phyloP scores from a whole-genome alignment of 2,329 filamentous ascomycete species.

The Thelonectria olida region DNA sequence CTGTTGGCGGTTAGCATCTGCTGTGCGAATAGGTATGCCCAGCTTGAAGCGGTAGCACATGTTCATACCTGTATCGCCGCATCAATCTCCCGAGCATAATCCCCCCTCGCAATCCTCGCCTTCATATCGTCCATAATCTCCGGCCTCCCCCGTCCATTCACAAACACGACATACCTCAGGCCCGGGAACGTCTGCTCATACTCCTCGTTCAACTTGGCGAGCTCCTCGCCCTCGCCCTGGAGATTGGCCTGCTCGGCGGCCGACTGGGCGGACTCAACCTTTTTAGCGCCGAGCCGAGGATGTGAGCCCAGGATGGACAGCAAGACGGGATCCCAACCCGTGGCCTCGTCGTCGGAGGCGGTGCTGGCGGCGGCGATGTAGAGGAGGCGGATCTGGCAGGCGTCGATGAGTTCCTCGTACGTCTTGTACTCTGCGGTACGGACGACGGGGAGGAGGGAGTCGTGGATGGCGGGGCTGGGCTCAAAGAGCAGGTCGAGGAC shows the following conservation, averaged over 20 bases:
- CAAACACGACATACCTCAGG: conserved; percentile 89
- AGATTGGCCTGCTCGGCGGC: conserved; percentile 84
- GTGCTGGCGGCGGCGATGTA: conserved; percentile 63
- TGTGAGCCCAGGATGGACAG: conserved; percentile 82
- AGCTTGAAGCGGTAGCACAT: background rate
- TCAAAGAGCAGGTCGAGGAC: conserved; percentile 87
- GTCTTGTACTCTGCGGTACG: conserved; percentile 64
- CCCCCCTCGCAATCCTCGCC: conserved; percentile 72
- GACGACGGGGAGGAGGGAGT: conserved; percentile 75
- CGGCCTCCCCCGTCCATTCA: conserved; percentile 79
- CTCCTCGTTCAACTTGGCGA: conserved; percentile 74
- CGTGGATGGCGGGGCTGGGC: conserved; percentile 78
- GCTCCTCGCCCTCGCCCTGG: conserved; percentile 66
- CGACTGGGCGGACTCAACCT: conserved; percentile 83
- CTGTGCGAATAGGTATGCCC: too few relatives aligned
- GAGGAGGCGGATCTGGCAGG: conserved; percentile 70
- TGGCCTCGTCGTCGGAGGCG: conserved; percentile 47
- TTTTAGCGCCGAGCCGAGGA: conserved; percentile 83
- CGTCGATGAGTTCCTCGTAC: conserved; percentile 75
- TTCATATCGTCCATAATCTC: conserved; percentile 87
- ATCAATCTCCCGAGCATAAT: conserved; percentile 72
- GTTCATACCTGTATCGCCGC: conserved; percentile 76
- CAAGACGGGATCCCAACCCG: conserved; percentile 57
- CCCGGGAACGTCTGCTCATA: conserved; percentile 87
- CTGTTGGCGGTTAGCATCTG: conserved; percentile 54